Percentiles rank a stretch among this genome's conserved stretches.
phyloP scores from a whole-genome alignment of 306 rosid species.

The Rosa rugosa region DNA sequence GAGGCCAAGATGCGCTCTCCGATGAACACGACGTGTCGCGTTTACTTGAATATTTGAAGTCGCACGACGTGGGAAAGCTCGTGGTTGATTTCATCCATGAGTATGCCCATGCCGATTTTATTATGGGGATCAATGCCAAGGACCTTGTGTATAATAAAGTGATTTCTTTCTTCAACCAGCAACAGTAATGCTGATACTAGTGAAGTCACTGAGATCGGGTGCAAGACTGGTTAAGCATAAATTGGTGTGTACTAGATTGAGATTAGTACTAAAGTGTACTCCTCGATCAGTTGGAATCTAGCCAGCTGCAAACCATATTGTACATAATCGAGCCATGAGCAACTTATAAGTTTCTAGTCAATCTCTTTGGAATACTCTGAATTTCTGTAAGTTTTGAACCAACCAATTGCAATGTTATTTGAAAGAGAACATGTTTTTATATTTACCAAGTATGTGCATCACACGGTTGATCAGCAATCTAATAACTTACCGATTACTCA shows the following conservation, averaged over 20 bases:
- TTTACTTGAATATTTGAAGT: slow-evolving; percentile 59
- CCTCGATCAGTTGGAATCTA: background rate
- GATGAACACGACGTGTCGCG: slow-evolving; percentile 55
- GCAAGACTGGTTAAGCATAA: background rate
- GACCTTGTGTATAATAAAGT: slow-evolving; percentile 57
- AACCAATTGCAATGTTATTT: background rate
- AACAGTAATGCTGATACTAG: background rate
- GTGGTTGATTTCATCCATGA: slow-evolving; percentile 54
- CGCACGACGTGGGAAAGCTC: slow-evolving; percentile 62
- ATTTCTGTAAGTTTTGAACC: background rate
- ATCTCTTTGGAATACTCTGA: background rate
- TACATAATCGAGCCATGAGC: background rate
- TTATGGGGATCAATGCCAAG: slow-evolving; percentile 75
- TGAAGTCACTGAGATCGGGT: background rate
- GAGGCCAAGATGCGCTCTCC: slow-evolving; percentile 77
- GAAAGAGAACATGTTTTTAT: background rate
- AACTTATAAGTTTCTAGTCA: background rate
- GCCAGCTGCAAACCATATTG: background rate
- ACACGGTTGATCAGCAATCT: background rate
- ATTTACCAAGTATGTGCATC: background rate
- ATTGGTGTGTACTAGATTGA: background rate
- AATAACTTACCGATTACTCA: background rate
- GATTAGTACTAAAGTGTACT: background rate
- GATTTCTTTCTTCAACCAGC: slow-evolving; percentile 50
- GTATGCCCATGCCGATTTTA: slow-evolving; percentile 75